phyloP scores from a whole-genome alignment of 208 protist species.

The Porcisia deanei region DNA sequence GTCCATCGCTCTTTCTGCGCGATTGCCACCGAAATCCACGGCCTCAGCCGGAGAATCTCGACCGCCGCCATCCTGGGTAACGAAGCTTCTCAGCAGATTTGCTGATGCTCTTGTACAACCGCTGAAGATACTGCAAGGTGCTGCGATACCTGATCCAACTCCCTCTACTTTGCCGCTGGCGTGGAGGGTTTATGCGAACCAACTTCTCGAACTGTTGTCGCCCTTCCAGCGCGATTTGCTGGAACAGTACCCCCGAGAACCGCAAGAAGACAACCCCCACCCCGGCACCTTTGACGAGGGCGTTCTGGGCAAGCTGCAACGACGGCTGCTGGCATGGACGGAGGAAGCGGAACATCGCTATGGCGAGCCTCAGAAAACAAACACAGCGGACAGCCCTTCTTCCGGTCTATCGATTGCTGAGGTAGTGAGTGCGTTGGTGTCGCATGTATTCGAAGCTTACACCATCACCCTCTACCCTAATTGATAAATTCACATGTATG shows the following conservation, averaged over 20 bases:
- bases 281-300: not conserved
- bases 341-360: not conserved
- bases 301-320: not conserved
- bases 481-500: not conserved
- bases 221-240: conserved; percentile 7
- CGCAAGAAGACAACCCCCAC: not conserved
- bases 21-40: not conserved
- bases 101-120: not conserved
- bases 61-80: conserved; percentile 4
- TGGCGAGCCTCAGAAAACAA: not conserved
- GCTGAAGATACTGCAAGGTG: not conserved
- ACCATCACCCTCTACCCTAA: conserved; percentile 6
- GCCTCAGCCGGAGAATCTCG: not conserved
- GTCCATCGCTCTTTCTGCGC: conserved; percentile 17
- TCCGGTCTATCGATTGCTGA: not conserved
- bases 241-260: not conserved
- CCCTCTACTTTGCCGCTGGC: conserved; percentile 3
- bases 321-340: conserved; percentile 6
- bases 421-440: conserved; percentile 20
- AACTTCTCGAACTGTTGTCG: conserved; percentile 2
- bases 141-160: not conserved
- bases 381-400: not conserved
- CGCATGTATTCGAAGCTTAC: conserved; percentile 12
- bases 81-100: conserved; percentile 1
- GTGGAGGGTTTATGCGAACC: conserved; percentile 4